phyloP scores from a whole-genome alignment of 2,329 filamentous ascomycete genomes.

The Aspergillus tubingensis region DNA sequence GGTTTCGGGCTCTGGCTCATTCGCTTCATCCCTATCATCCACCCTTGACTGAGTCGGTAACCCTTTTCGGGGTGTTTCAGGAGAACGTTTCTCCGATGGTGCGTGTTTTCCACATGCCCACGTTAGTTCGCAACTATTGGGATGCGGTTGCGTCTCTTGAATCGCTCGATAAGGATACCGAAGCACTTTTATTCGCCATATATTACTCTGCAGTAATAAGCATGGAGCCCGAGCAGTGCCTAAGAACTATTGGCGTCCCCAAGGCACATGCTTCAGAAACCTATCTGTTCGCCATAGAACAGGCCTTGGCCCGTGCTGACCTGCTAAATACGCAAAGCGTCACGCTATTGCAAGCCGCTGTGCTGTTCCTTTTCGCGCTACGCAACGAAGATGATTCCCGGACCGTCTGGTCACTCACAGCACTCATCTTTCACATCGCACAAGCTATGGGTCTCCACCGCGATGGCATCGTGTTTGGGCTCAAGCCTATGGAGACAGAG shows the following conservation, averaged over 20 bases:
- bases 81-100: conserved; percentile 53
- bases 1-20: conserved; percentile 55
- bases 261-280: conserved; percentile 48
- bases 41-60: conserved; percentile 14
- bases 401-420: conserved; percentile 32
- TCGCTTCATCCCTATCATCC: conserved; percentile 58
- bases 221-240: conserved; percentile 51
- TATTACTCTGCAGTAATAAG: conserved; percentile 60
- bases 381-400: conserved; percentile 29
- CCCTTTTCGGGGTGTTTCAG: conserved; percentile 21
- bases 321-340: conserved; percentile 61
- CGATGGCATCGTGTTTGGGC: conserved; percentile 48
- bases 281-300: conserved; percentile 61
- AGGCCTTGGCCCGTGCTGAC: conserved; percentile 60
- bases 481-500: conserved; percentile 49
- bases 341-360: conserved; percentile 59
- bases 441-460: conserved; percentile 35
- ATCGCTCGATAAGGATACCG: conserved; percentile 52
- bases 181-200: conserved; percentile 60
- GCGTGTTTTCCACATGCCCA: conserved; percentile 58
- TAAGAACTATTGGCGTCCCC: conserved; percentile 47
- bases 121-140: conserved; percentile 49
- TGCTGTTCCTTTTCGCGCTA: conserved; percentile 57
- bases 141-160: conserved; percentile 50
- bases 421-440: conserved; percentile 32